Evolutionary conservation across 2,329 filamentous ascomycete genomes (phyloP).

Genomic region (Endothia cerciana): DNA sequence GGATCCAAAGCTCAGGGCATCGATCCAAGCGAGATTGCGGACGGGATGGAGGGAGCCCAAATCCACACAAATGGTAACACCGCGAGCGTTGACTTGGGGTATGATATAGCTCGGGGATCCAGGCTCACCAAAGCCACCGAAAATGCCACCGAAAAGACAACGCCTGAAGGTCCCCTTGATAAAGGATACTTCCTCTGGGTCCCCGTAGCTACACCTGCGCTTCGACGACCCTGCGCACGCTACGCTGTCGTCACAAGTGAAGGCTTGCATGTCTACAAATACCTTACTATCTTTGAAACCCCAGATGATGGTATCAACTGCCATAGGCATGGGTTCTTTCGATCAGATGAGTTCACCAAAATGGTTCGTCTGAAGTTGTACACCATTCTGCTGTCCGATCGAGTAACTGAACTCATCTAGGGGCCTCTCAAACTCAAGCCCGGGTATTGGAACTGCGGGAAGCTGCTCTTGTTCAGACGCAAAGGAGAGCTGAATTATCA

Average conservation of each 20-base stretch:
- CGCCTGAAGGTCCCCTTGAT: not conserved
- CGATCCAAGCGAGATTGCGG: too few relatives aligned
- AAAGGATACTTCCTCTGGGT: not conserved
- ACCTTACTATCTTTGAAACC: conserved; percentile 14
- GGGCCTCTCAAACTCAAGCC: not conserved
- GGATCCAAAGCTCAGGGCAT: too few relatives aligned
- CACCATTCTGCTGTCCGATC: not conserved
- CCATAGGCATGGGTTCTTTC: not conserved
- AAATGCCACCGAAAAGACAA: not conserved
- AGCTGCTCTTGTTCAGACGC: not conserved
- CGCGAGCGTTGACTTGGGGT: too few relatives aligned
- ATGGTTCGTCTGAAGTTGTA: not conserved
- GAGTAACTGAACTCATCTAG: not conserved
- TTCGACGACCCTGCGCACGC: not conserved
- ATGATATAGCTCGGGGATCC: too few relatives aligned
- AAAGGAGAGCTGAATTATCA: not conserved
- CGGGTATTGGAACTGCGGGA: conserved; percentile 21
- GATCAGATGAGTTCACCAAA: not conserved
- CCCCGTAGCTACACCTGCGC: not conserved
- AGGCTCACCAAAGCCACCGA: not conserved
- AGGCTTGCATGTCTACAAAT: conserved; percentile 4
- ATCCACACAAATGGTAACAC: too few relatives aligned
- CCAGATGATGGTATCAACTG: too few relatives aligned
- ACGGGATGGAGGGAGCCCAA: not conserved
- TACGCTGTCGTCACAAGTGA: not conserved